phyloP scores from a whole-genome alignment of 2,329 filamentous ascomycete species.

The Diaporthe australafricana region DNA sequence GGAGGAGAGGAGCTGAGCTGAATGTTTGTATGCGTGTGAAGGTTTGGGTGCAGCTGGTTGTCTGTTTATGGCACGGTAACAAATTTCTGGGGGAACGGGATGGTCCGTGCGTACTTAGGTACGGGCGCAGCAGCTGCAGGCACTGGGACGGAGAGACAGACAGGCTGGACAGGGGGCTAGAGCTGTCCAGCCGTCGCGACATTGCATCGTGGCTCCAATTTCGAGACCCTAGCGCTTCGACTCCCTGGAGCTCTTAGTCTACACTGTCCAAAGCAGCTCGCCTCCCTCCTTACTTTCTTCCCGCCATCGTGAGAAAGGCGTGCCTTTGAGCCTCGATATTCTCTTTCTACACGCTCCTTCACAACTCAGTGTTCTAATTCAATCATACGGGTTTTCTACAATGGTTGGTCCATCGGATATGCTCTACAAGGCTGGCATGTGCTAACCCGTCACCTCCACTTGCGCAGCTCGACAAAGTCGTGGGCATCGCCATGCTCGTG shows the following conservation, averaged over 20 bases:
- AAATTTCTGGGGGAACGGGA: constrained; percentile 18
- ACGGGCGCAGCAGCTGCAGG: background rate
- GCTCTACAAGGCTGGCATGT: background rate
- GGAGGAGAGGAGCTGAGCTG: background rate
- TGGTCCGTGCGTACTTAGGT: constrained; percentile 24
- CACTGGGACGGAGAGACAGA: background rate
- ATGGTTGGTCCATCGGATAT: constrained; percentile 42
- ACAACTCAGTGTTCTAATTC: constrained; percentile 11
- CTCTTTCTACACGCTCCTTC: constrained; percentile 35
- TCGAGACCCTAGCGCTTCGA: constrained; percentile 23
- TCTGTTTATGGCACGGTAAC: background rate
- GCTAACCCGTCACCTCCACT: constrained; percentile 7
- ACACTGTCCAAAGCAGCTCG: background rate
- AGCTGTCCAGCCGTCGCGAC: constrained; percentile 25
- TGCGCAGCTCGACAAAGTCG: constrained; percentile 86
- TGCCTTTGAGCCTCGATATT: constrained; percentile 28
- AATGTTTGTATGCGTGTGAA: background rate
- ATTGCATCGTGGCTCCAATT: constrained; percentile 36
- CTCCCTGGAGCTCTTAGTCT: constrained; percentile 7
- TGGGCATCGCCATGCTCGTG: constrained; percentile 76
- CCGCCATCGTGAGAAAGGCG: constrained; percentile 6
- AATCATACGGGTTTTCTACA: constrained; percentile 39
- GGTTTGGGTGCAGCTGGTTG: background rate
- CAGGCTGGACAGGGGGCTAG: constrained; percentile 27
- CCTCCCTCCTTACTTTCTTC: constrained; percentile 12